A percentile compares a stretch with the other conserved stretches of the same genome.
Conservation (phyloP, 306 rosid genomes). For the Trifolium subterraneum region DNA sequence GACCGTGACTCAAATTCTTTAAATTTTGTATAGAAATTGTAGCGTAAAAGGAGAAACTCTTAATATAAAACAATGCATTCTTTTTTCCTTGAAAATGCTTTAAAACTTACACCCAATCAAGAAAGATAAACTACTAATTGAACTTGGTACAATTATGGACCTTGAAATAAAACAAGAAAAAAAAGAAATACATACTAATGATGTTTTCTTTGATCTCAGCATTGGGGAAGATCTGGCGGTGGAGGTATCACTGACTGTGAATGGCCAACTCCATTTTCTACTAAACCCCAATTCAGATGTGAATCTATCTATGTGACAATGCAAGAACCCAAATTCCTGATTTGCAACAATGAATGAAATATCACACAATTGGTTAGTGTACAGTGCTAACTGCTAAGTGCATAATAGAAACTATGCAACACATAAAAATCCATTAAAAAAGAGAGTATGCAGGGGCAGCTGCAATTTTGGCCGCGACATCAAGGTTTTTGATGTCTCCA, state of each 20-base stretch:
- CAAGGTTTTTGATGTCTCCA: too few species aligned
- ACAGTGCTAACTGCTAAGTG: neutral
- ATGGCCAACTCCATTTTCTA: conserved; percentile 83
- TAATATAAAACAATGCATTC: conserved; percentile 24
- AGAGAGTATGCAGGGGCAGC: too few species aligned
- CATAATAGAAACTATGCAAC: neutral
- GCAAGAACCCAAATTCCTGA: conserved; percentile 94
- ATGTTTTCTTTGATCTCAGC: conserved; percentile 52
- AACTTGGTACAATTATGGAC: conserved; percentile 45
- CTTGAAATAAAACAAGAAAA: conserved; percentile 9
- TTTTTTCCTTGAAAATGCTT: conserved; percentile 24
- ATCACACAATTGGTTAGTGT: conserved; percentile 19
- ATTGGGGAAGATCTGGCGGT: conserved; percentile 84
- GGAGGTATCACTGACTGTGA: conserved; percentile 86
- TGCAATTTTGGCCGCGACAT: too few species aligned
- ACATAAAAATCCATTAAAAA: too few species aligned
- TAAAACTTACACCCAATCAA: conserved; percentile 34
- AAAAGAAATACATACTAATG: conserved; percentile 33
- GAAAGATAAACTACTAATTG: conserved; percentile 31
- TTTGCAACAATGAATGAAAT: conserved; percentile 21
- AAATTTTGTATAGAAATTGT: too few species aligned
- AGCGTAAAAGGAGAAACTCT: too few species aligned
- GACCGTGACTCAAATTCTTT: too few species aligned
- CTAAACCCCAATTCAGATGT: conserved; percentile 76
- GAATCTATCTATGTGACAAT: conserved; percentile 91